Percentiles rank a stretch among this genome's conserved stretches.
Evolutionary conservation across 2,329 filamentous ascomycete species (phyloP).

Genomic region (Botrytis fragariae): DNA sequence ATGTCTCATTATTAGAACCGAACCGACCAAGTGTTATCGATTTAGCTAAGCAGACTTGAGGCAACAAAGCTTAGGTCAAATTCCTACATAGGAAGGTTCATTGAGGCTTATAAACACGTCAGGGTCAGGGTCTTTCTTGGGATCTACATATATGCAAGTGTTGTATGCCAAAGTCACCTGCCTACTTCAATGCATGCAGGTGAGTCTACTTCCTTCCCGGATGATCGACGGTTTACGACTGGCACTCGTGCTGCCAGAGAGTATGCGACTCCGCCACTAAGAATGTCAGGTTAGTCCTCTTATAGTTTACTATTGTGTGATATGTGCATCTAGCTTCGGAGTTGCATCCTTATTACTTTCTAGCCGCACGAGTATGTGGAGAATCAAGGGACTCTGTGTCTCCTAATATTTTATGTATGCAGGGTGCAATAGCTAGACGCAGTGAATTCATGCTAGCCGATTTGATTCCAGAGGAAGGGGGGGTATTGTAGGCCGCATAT

Average conservation of each 20-base stretch:
- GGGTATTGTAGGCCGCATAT: slow-evolving; percentile 4
- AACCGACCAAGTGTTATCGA: not conserved
- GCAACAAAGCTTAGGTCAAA: not conserved
- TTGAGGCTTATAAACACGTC: not conserved
- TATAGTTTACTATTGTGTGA: not conserved
- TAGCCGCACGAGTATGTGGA: not conserved
- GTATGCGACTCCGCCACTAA: not conserved
- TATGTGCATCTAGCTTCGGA: not conserved
- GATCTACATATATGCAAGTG: not conserved
- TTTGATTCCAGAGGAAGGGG: too few species aligned
- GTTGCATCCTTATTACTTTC: not conserved
- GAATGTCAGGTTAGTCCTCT: not conserved
- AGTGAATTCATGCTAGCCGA: not conserved
- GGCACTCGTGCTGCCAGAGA: not conserved
- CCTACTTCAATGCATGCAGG: not conserved
- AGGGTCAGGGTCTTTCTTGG: not conserved
- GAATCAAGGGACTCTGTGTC: not conserved
- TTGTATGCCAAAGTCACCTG: not conserved
- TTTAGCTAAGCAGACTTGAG: not conserved
- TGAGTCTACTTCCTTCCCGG: not conserved
- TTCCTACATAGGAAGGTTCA: not conserved
- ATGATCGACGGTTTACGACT: not conserved
- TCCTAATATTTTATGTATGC: not conserved
- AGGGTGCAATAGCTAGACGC: not conserved
- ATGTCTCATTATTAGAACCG: not conserved